Base-by-base conservation (phyloP, 129 eudicot species). In the Artemisia annua region DNA sequence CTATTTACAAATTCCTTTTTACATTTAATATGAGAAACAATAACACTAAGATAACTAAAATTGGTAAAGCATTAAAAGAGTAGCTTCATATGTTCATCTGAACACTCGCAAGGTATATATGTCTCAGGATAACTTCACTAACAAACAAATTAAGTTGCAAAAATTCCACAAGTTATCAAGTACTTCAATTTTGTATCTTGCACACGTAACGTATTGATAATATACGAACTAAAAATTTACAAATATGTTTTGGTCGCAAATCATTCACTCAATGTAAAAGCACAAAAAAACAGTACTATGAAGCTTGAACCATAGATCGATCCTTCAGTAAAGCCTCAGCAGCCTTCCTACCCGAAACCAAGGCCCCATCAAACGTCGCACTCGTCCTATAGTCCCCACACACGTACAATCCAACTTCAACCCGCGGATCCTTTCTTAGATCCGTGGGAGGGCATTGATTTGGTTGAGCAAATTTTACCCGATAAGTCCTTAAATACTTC, bases 331-430 rank as follows among this genome's bases (percentile, higher is more conserved):
- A 80, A 52, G 96, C 91, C 78, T 90, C 97, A 1, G 73, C 99
- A 4, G 99, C 97, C 83, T 74, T 82, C 80, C 91, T 73, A 63
- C 97, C 99, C 0, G 99, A 95, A 26, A 90, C 97, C 86, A 95
- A 66, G 48, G 99, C 97, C 61, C 99, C 99, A 69, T 95, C 97
- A 67, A 95, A 95, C 8, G 99, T 95, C 16, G 98, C 97, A 77
- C 85, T 86, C 1, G 97, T 90, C 64, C 78, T 81, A 77, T 90
- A 83, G 86, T 94, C 98, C 32, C 98, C 98, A 70, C 97, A 94
- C 63, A 81, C 71, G 48, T 90, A 94, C 89, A 94, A 75, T 56
- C 96, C 93, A 0, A 74, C 63, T 35, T 82, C 86, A n/a, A 80
- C 65, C 70, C 73, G 84, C 10, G 97, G 89, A 4, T 85, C 70